Evolutionary conservation across 2,329 filamentous ascomycete genomes (phyloP), one percentile per base, ranked within the genome.

Genomic region (Nothopassalora personata): DNA sequence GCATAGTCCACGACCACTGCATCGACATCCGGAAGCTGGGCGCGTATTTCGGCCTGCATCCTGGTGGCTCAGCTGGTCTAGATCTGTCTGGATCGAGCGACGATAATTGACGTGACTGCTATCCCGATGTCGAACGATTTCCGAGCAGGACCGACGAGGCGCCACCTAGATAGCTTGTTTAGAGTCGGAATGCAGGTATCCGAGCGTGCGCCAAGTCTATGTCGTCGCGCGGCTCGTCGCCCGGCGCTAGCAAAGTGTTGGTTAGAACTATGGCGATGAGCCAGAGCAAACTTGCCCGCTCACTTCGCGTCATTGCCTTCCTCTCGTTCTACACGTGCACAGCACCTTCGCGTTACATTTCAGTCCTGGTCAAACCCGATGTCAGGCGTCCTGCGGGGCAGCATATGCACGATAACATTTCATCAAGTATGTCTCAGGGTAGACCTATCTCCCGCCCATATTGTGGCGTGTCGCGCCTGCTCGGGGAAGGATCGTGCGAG

Each of bases 1-100:
- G 72, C 70, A 66, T 75, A 75, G 52, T 73, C 69, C 19, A 71
- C 70, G n/a, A 75, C 67, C 51, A 74, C 69, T 19, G 73, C 67
- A 57, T 75, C 73, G 61, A 72, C 67, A 49, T 70, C 67, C 18
- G 71, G 71, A 27, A 72, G 60, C 60, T 72, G 71, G 7, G 71
- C 64, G 51, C 69, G 68, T 60, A 75, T 73, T 56, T 75, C 70
- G 33, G 69, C 65, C 65, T 75, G 71, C 73, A 75, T 75, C 33
- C 58, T 61, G 58, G 31, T 54, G 50, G n/a, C 46, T 31, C 39
- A 56, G 51, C 34, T 49, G 56, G 8, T 34, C 11, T 11, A 34
- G 11, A 11, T 34, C 31, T 11, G 45, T 49, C 47, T 46, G 56
- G 51, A 55, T 34, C 46, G 50, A 58, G 34, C 30, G 27, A 49